phyloP scores from a whole-genome alignment of 2,329 filamentous ascomycete species.

The Albophoma yamanashiensis region DNA sequence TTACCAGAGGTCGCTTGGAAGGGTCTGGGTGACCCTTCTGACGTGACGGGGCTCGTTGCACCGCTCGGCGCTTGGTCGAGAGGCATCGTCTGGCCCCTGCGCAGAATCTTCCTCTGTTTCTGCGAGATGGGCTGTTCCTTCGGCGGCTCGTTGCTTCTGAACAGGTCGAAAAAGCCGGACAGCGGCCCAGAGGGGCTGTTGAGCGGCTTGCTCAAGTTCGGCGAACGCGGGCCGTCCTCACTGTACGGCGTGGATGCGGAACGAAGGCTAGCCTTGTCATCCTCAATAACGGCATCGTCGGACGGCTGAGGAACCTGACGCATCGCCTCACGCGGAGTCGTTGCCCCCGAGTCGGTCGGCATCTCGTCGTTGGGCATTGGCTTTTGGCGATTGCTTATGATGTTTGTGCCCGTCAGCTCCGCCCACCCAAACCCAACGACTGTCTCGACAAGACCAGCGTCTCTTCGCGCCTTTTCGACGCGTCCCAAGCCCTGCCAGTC shows the following conservation, averaged over 20 bases:
- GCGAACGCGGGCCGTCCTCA: constrained; percentile 14
- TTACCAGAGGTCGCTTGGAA: constrained; percentile 39
- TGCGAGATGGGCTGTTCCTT: constrained; percentile 39
- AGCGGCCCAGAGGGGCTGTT: constrained; percentile 28
- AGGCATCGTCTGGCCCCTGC: constrained; percentile 62
- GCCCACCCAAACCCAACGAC: constrained; percentile 92
- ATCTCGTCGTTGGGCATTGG: constrained; percentile 25
- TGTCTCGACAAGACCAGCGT: constrained; percentile 85
- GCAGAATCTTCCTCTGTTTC: constrained; percentile 62
- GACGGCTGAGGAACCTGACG: constrained; percentile 61
- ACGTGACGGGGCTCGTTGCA: constrained; percentile 7
- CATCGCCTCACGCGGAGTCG: constrained; percentile 27
- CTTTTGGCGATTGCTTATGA: constrained; percentile 33
- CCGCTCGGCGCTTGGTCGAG: constrained; percentile 14
- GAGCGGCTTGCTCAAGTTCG: constrained; percentile 23
- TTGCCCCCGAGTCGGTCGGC: constrained; percentile 20
- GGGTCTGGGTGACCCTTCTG: constrained; percentile 6
- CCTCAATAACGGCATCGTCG: constrained; percentile 53
- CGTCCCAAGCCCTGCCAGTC: constrained; percentile 92
- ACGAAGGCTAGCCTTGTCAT: constrained; percentile 49
- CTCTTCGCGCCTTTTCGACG: constrained; percentile 87
- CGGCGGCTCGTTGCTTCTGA: constrained; percentile 46
- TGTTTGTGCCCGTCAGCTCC: constrained; percentile 69
- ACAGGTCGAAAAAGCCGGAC: constrained; percentile 60
- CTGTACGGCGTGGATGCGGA: constrained; percentile 24